phyloP scores from a whole-genome alignment of 176 grass and related monocot genomes.

The barley (Hordeum vulgare) region MorexV3_pseudomolecules_assembly NC_058524.1:10420064-10420563 shows the following conservation, averaged over 20 bases:
- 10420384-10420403: not conserved
- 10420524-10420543: too few species aligned
- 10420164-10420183: not conserved
- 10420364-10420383: not conserved
- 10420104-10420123: too few species aligned
- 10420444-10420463: too few species aligned
- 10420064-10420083: too few species aligned
- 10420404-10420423: too few species aligned
- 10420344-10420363: not conserved
- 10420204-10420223: not conserved
- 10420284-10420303: not conserved
- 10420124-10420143: too few species aligned
- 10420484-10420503: too few species aligned
- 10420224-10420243: not conserved
- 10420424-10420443: not conserved
- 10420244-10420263: not conserved
- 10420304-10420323: not conserved
- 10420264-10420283: not conserved
- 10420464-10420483: too few species aligned
- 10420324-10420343: not conserved
- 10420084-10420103: too few species aligned
- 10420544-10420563: too few species aligned
- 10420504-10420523: too few species aligned
- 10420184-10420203: not conserved
- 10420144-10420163: not conserved